Conservation (phyloP, 1,139 yeast genomes). For the Kazachstania sp. region DNA sequence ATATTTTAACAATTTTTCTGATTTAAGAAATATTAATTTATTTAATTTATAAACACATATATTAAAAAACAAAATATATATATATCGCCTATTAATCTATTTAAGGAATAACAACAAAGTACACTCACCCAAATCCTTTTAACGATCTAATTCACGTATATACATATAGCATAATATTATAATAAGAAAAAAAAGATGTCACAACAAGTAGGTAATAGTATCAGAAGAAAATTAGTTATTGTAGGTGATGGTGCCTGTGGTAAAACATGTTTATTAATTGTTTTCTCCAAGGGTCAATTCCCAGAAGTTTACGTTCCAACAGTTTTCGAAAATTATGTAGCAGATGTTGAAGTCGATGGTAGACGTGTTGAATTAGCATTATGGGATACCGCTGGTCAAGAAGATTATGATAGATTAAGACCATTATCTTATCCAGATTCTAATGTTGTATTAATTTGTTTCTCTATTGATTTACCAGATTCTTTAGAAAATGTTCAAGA, state of each 20-base stretch:
- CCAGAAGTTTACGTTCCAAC: conserved; percentile 96
- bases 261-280: conserved; percentile 74
- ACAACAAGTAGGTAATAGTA: conserved; percentile 26
- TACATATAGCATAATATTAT: neutral
- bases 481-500: conserved; percentile 88
- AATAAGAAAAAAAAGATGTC: conserved; percentile 20
- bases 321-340: conserved; percentile 89
- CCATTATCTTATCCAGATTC: conserved; percentile 92
- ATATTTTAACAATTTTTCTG: too few species aligned
- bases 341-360: conserved; percentile 90
- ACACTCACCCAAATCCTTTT: too few species aligned
- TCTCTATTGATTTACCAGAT: conserved; percentile 86
- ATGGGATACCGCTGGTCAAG: conserved; percentile 99
- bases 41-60: too few species aligned
- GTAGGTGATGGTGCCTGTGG: conserved; percentile 87
- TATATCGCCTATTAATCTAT: too few species aligned
- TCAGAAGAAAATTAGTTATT: conserved; percentile 59
- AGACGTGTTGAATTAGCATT: conserved; percentile 88
- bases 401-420: conserved; percentile 91
- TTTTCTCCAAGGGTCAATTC: conserved; percentile 89
- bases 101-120: too few species aligned
- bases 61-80: too few species aligned
- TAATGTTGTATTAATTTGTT: conserved; percentile 84
- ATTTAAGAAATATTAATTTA: too few species aligned
- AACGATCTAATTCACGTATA: neutral